Evolutionary conservation across 139 green algal genomes (phyloP).

Genomic region (Auxenochlorella pyrenoidosa): DNA sequence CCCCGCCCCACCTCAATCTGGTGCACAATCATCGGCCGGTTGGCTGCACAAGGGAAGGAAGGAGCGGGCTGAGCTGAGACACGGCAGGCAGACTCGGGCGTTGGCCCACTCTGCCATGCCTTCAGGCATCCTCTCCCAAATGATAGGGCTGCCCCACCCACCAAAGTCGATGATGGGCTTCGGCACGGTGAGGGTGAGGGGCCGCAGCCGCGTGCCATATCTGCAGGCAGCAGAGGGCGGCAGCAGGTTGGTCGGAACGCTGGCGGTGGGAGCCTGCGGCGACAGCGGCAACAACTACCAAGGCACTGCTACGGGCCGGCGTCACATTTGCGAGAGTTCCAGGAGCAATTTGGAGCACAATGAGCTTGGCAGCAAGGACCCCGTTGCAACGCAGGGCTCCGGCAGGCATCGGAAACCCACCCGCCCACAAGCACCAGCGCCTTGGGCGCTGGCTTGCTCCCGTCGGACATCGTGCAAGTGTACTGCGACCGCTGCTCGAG

Average conservation of each 20-base stretch:
- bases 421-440: constrained; percentile 25
- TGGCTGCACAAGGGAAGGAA: constrained; percentile 53
- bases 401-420: neutral
- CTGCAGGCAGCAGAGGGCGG: constrained; percentile 54
- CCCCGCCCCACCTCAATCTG: constrained; percentile 85
- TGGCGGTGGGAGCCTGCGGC: too few species aligned
- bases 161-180: constrained; percentile 98
- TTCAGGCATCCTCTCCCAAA: neutral
- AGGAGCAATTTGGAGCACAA: too few species aligned
- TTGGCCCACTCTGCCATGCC: too few species aligned
- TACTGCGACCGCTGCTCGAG: too few species aligned
- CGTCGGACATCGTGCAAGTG: neutral
- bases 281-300: too few species aligned
- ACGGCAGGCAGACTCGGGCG: too few species aligned
- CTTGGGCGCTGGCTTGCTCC: constrained; percentile 16
- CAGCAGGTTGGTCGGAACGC: neutral
- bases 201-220: constrained; percentile 88
- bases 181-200: constrained; percentile 81
- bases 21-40: constrained; percentile 99
- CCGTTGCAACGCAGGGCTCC: too few species aligned
- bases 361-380: too few species aligned
- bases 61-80: neutral
- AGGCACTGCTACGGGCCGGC: too few species aligned
- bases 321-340: too few species aligned
- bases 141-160: neutral